Evolutionary conservation across 208 protist species (phyloP), one percentile per base, ranked within the genome.

Genomic region (Sergeia podlipaevii): DNA sequence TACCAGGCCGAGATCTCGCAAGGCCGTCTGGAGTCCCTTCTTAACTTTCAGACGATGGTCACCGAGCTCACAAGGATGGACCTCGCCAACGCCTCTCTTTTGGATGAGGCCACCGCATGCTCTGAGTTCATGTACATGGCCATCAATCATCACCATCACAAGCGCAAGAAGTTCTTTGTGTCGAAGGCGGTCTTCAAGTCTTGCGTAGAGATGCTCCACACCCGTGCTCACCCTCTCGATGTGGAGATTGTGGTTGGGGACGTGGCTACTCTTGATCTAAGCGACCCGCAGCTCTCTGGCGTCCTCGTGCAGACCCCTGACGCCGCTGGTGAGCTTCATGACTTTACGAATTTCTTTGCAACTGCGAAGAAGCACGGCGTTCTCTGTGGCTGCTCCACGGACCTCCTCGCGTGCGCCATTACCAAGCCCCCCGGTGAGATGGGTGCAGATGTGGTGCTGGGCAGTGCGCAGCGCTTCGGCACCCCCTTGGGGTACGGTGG

Each of bases 21-120:
- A 80, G 98, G 97, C 5, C 88, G 98, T 42, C 74, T 99, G 0
- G 97, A 99, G 77, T 95, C 91, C 17, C 74, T 99, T 4, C 77
- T 99, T 26, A 99, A 98, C 76, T 99, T 96, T 63, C 98, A 99
- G 75, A 98, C 97, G 2, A 93, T 99, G 81, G 70, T 99, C 20
- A 54, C 57, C 2, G 98, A 99, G 60, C 56, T 99, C 20, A 99
- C 97, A 24, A 95, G 84, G 46, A 73, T 99, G 60, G 75, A 82
- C 58, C 70, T 98, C 17, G 68, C 96, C 21, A 99, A 99, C 73
- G 90, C 96, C n/a, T 98, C 96, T 2, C 84, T 99, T 2, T 82
- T 99, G 0, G 97, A 99, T 73, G 81, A 99, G 60, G 85, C 85
- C 3, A 92, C 80, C 10, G 85, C 85, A 10, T 71, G 61, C 20